Conservation (phyloP, 2,329 filamentous ascomycete species). For the Eurotiales sp. region DNA sequence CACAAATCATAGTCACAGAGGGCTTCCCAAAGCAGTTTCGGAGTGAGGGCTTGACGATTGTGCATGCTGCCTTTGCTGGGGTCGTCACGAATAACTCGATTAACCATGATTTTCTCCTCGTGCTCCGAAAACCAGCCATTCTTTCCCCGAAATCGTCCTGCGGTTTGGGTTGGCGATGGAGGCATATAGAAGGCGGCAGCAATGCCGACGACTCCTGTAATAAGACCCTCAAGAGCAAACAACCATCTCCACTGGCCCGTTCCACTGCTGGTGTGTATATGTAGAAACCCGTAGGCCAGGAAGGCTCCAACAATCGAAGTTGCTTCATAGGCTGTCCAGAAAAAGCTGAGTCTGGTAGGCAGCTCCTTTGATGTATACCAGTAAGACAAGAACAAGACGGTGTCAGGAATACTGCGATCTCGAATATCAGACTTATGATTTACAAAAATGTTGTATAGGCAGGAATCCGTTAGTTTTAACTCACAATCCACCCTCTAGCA, state of each 20-base stretch:
- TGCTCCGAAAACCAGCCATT: slow-evolving; percentile 64
- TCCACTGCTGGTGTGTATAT: slow-evolving; percentile 34
- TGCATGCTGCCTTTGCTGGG: slow-evolving; percentile 60
- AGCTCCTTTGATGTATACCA: slow-evolving; percentile 72
- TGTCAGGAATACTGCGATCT: slow-evolving; percentile 36
- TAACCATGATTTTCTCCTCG: slow-evolving; percentile 68
- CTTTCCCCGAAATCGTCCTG: slow-evolving; percentile 57
- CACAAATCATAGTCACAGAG: slow-evolving; percentile 57
- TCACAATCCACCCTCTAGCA: slow-evolving; percentile 56
- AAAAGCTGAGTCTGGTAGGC: slow-evolving; percentile 62
- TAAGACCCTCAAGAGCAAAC: slow-evolving; percentile 41
- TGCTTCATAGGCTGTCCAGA: slow-evolving; percentile 63
- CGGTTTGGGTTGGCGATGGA: slow-evolving; percentile 63
- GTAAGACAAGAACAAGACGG: slow-evolving; percentile 61
- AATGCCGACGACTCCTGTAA: slow-evolving; percentile 54
- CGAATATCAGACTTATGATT: slow-evolving; percentile 1
- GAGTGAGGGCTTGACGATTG: slow-evolving; percentile 53
- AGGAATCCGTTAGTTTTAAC: slow-evolving; percentile 44
- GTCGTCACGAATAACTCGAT: slow-evolving; percentile 56
- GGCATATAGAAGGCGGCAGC: slow-evolving; percentile 60
- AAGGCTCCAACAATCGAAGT: slow-evolving; percentile 47
- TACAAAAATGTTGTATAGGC: slow-evolving; percentile 1
- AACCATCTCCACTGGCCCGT: slow-evolving; percentile 43
- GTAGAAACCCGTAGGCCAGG: slow-evolving; percentile 43
- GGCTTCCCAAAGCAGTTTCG: slow-evolving; percentile 47